Evolutionary conservation across 495 filamentous ascomycete genomes (phyloP).

Genomic region (Tetracladium setigerum): DNA sequence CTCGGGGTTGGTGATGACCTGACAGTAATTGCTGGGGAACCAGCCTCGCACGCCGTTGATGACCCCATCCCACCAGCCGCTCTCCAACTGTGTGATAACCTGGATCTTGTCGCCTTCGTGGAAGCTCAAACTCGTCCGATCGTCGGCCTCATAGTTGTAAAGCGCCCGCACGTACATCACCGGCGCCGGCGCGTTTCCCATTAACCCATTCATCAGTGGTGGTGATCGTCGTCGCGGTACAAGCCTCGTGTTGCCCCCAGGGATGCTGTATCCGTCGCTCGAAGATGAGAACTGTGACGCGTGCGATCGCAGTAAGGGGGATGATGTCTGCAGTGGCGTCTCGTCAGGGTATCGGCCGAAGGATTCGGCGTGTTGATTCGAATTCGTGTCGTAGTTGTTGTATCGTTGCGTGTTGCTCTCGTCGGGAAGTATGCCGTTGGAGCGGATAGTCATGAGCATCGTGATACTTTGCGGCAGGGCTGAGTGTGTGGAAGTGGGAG

Average conservation of each 20-base stretch:
- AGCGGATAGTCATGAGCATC: conserved; percentile 23
- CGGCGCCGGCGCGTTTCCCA: conserved; percentile 62
- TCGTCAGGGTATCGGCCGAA: conserved; percentile 16
- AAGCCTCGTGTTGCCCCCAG: conserved; percentile 5
- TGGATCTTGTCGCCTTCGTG: conserved; percentile 93
- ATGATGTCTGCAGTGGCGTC: conserved; percentile 8
- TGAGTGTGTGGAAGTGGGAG: conserved; percentile 9
- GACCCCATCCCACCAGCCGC: conserved; percentile 98
- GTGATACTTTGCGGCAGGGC: conserved; percentile 9
- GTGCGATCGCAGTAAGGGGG: conserved; percentile 4
- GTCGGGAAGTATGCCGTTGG: conserved; percentile 22
- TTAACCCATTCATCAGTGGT: conserved; percentile 58
- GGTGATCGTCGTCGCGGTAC: conserved; percentile 16
- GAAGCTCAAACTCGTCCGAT: conserved; percentile 93
- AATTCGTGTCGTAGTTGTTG: conserved; percentile 11
- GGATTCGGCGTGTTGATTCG: conserved; percentile 7
- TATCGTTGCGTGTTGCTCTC: conserved; percentile 18
- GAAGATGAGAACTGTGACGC: conserved; percentile 2
- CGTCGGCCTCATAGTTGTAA: conserved; percentile 96
- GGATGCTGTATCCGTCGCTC: conserved; percentile 1
- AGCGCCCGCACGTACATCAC: conserved; percentile 90
- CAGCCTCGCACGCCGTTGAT: conserved; percentile 89
- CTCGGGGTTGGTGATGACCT: conserved; percentile 66
- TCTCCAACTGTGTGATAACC: conserved; percentile 94
- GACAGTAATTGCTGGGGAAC: conserved; percentile 99